phyloP scores from a whole-genome alignment of 2,329 filamentous ascomycete species.

The Penicillium verrucosum region DNA sequence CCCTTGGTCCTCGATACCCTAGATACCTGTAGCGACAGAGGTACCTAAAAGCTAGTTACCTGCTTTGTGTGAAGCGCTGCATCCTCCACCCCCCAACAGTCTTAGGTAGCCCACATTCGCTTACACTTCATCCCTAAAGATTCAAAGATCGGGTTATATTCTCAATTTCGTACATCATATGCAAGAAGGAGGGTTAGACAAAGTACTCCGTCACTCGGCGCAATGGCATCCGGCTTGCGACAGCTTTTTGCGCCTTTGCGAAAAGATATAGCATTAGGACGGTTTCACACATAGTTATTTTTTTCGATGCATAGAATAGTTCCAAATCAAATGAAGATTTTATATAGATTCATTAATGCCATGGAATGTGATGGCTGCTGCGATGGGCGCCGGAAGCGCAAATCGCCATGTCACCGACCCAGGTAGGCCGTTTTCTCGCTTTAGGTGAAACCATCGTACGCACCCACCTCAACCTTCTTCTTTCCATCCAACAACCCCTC shows the following conservation, averaged over 20 bases:
- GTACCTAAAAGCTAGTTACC: conserved; percentile 3
- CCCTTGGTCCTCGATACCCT: not conserved
- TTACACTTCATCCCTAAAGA: not conserved
- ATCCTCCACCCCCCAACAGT: not conserved
- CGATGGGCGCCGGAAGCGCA: conserved; percentile 26
- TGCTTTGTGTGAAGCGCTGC: conserved; percentile 2
- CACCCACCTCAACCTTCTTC: conserved; percentile 31
- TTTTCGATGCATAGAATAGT: conserved; percentile 3
- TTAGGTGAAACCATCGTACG: conserved; percentile 43
- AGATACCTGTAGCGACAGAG: not conserved
- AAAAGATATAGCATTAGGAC: conserved; percentile 8
- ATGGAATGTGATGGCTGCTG: conserved; percentile 21
- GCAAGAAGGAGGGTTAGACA: conserved; percentile 12
- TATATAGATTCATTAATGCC: not conserved
- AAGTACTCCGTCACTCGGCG: conserved; percentile 20
- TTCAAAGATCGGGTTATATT: not conserved
- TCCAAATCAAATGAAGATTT: not conserved
- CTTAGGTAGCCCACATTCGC: not conserved
- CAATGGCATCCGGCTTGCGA: conserved; percentile 25
- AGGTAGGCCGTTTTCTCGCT: conserved; percentile 36
- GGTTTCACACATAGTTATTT: not conserved
- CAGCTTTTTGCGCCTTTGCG: conserved; percentile 26
- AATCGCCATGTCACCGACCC: conserved; percentile 34
- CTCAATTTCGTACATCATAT: not conserved
- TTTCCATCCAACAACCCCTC: conserved; percentile 17